These are phyloP conservation scores for Collybiopsis confluens DNA, from an alignment of 768 basidiomycete genomes.

Conservation along the genomic window DNA sequence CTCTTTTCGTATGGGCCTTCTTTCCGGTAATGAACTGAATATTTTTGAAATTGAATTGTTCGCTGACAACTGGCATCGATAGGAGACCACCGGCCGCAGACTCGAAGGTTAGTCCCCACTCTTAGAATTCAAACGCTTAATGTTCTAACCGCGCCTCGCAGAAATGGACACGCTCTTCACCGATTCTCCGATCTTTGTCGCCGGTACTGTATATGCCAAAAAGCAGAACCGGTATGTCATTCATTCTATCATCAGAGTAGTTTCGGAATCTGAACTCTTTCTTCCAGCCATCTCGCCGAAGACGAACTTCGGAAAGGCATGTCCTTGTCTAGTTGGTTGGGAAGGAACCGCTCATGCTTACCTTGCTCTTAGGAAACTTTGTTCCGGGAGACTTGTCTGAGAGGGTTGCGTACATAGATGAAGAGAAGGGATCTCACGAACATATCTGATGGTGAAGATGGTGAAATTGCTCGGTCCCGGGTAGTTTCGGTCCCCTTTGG, in stretches of 20 bases:
- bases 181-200: slow-evolving; percentile 34
- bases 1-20: slow-evolving; percentile 40
- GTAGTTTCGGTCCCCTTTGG: too few relatives aligned
- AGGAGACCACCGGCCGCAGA: slow-evolving; percentile 40
- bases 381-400: slow-evolving; percentile 25
- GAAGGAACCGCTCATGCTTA: slow-evolving; percentile 9
- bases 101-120: slow-evolving; percentile 22
- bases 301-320: slow-evolving; percentile 34
- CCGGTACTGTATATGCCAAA: slow-evolving; percentile 29
- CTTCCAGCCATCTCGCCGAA: slow-evolving; percentile 20
- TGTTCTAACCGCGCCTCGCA: slow-evolving; percentile 10
- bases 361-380: slow-evolving; percentile 19
- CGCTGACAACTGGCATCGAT: not conserved
- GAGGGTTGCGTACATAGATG: slow-evolving; percentile 8
- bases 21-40: slow-evolving; percentile 26
- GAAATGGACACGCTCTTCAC: slow-evolving; percentile 42
- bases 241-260: not conserved
- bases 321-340: not conserved
- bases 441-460: not conserved
- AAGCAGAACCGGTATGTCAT: slow-evolving; percentile 26
- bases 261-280: not conserved
- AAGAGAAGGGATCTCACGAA: not conserved
- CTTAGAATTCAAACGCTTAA: not conserved
- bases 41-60: not conserved
- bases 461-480: too few relatives aligned